phyloP scores from a whole-genome alignment of 2,329 filamentous ascomycete genomes.

The Bipolaris zeicola region DNA sequence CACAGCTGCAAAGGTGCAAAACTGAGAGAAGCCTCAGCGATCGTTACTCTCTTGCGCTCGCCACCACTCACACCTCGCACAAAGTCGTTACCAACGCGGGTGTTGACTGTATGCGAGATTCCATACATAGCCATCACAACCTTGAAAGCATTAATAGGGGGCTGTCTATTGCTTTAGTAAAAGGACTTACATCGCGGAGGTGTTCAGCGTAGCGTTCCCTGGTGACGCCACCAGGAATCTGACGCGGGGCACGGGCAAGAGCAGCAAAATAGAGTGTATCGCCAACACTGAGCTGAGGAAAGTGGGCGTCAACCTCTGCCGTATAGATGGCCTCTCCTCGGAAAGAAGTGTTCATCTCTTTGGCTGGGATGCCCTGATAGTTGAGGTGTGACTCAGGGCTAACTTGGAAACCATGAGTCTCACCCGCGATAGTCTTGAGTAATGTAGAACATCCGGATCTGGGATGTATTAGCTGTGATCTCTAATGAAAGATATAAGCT shows the following conservation, averaged over 20 bases:
- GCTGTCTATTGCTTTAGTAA: neutral
- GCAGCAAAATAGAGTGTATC: conserved; percentile 80
- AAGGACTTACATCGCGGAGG: conserved; percentile 57
- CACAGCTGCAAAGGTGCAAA: conserved; percentile 66
- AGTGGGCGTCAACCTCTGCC: conserved; percentile 80
- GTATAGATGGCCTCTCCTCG: conserved; percentile 85
- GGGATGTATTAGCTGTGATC: conserved; percentile 1
- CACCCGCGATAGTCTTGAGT: conserved; percentile 79
- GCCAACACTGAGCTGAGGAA: conserved; percentile 74
- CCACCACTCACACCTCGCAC: conserved; percentile 73
- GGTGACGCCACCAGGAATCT: conserved; percentile 62
- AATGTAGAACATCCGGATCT: conserved; percentile 75
- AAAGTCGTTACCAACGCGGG: conserved; percentile 72
- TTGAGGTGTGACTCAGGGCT: conserved; percentile 75
- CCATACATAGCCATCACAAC: conserved; percentile 77
- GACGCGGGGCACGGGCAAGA: conserved; percentile 60
- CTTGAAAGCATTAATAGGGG: conserved; percentile 12
- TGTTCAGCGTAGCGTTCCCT: conserved; percentile 63
- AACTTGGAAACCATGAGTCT: conserved; percentile 77
- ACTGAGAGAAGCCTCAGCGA: conserved; percentile 48
- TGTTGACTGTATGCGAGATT: conserved; percentile 72
- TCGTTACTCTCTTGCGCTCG: conserved; percentile 54
- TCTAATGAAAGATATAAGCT: no score
- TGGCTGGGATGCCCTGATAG: conserved; percentile 73
- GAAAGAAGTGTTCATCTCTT: conserved; percentile 76